Conservation (phyloP, 1,284 basidiomycete genomes). For the Hemileia vastatrix region DNA sequence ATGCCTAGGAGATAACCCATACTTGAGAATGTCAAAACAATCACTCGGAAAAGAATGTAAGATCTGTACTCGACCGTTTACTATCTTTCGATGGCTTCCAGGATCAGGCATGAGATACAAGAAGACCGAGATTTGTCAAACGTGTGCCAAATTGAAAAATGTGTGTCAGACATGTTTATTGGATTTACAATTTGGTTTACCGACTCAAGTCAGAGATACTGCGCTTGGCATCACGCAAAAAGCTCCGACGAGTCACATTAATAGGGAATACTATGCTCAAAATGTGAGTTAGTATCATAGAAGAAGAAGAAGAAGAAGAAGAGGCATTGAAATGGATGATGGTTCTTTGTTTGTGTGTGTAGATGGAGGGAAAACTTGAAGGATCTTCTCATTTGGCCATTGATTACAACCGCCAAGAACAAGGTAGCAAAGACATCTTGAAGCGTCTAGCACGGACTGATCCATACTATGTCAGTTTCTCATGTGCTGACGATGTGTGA, state of each 20-base stretch:
- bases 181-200: slow-evolving; percentile 85
- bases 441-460: slow-evolving; percentile 86
- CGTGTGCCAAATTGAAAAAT: slow-evolving; percentile 97
- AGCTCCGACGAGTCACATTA: slow-evolving; percentile 90
- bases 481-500: not conserved
- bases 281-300: slow-evolving; percentile 57
- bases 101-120: slow-evolving; percentile 85
- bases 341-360: slow-evolving; percentile 25
- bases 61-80: slow-evolving; percentile 74
- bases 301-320: too few relatives aligned
- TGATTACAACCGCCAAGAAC: slow-evolving; percentile 39
- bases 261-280: slow-evolving; percentile 88
- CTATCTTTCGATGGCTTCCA: slow-evolving; percentile 97
- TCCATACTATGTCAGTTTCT: slow-evolving; percentile 61
- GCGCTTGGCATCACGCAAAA: slow-evolving; percentile 76
- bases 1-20: slow-evolving; percentile 54
- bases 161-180: slow-evolving; percentile 96
- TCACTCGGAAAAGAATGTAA: slow-evolving; percentile 89
- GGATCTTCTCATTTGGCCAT: slow-evolving; percentile 32
- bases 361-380: slow-evolving; percentile 26
- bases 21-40: slow-evolving; percentile 68
- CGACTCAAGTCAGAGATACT: slow-evolving; percentile 93
- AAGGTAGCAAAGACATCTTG: slow-evolving; percentile 81
- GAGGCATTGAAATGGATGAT: too few relatives aligned
- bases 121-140: slow-evolving; percentile 96